A percentile compares a stretch with the other conserved stretches of the same genome.
Conservation (phyloP, 441 rosid genomes). For the Gossypium gossypioides region DNA sequence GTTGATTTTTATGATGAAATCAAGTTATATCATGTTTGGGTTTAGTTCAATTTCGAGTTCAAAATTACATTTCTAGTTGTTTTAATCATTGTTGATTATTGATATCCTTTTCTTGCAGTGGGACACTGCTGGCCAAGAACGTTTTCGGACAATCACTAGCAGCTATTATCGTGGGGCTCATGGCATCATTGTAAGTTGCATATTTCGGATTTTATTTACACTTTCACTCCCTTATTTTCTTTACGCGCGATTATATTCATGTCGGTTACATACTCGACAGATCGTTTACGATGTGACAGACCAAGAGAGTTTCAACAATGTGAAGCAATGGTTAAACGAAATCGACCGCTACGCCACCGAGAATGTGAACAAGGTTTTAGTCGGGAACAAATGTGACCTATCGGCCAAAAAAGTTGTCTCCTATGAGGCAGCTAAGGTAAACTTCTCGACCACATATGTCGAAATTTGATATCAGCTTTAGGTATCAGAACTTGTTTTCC, state of each 20-base stretch:
- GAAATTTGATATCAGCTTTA: not conserved
- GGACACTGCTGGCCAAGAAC: constrained; percentile 79
- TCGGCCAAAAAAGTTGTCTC: constrained; percentile 65
- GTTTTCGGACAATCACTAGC: constrained; percentile 64
- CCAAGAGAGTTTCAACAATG: constrained; percentile 74
- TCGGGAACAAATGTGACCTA: constrained; percentile 70
- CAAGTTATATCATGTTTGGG: too few species aligned
- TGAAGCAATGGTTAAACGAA: constrained; percentile 71
- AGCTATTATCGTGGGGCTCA: constrained; percentile 72
- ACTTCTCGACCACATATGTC: not conserved
- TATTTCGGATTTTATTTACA: not conserved
- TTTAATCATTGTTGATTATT: not conserved
- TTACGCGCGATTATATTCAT: not conserved
- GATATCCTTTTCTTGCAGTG: constrained; percentile 28
- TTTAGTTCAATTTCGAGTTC: too few species aligned
- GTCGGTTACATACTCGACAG: constrained; percentile 21
- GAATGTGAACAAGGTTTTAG: constrained; percentile 73
- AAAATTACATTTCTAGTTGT: not conserved
- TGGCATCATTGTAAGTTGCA: constrained; percentile 44
- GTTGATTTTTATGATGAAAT: too few species aligned
- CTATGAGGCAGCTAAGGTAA: constrained; percentile 64
- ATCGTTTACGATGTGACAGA: constrained; percentile 77
- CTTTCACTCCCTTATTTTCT: not conserved
- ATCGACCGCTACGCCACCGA: constrained; percentile 80
- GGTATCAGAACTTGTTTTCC: not conserved